Conservation (phyloP, 2,329 filamentous ascomycete genomes). For the Elsinoe australis region DNA sequence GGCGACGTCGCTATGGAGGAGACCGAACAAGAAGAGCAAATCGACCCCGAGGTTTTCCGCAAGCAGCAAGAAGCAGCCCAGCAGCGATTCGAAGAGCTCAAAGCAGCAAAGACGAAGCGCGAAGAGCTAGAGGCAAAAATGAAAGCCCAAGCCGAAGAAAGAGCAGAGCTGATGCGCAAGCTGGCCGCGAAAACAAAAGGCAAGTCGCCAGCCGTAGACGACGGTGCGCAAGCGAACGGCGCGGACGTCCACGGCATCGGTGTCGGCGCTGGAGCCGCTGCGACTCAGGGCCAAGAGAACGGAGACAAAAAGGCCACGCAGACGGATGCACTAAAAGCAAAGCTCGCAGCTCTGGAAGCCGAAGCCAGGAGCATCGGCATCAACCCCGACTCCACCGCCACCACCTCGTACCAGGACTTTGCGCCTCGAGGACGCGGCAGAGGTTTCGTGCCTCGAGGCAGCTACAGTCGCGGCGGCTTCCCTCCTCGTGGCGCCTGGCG, state of each 20-base stretch:
- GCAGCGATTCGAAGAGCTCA: constrained; percentile 56
- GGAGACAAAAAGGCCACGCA: constrained; percentile 37
- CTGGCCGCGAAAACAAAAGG: constrained; percentile 36
- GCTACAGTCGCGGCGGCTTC: constrained; percentile 36
- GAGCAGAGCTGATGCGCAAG: constrained; percentile 53
- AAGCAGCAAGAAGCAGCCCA: constrained; percentile 66
- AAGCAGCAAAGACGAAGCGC: constrained; percentile 55
- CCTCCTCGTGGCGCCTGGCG: constrained; percentile 37
- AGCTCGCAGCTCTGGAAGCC: constrained; percentile 63
- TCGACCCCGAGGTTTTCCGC: constrained; percentile 62
- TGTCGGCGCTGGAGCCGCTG: constrained; percentile 22
- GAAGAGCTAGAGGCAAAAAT: constrained; percentile 59
- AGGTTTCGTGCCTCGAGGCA: constrained; percentile 31
- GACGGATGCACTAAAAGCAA: constrained; percentile 60
- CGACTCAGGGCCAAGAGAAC: constrained; percentile 21
- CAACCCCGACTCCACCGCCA: constrained; percentile 45
- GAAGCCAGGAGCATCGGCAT: constrained; percentile 65
- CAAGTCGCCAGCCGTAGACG: constrained; percentile 24
- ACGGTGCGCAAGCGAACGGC: constrained; percentile 13
- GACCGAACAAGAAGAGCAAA: constrained; percentile 37
- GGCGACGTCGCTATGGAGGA: constrained; percentile 26
- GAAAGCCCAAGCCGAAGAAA: constrained; percentile 58
- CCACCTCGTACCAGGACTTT: constrained; percentile 27
- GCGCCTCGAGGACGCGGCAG: constrained; percentile 35
- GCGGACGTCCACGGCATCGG: constrained; percentile 15